These are phyloP conservation scores for Inga oerstediana DNA, from an alignment of 306 rosid genomes.

Conservation along the genomic window DNA sequence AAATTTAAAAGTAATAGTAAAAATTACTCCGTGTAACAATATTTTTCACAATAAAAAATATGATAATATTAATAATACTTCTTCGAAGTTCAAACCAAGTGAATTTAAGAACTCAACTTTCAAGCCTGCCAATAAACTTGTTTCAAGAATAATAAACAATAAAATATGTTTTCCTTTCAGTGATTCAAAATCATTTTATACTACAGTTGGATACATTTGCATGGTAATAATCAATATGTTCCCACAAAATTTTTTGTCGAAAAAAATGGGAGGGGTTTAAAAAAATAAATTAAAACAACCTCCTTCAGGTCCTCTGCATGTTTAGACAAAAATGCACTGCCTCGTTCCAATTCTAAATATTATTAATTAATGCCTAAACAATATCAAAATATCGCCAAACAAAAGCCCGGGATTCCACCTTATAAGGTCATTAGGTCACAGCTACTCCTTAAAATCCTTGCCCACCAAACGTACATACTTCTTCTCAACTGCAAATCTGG, in stretches of 20 bases:
- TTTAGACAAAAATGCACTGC: background rate
- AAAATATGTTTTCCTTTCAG: background rate
- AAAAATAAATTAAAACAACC: background rate
- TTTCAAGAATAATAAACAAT: background rate
- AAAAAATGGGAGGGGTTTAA: background rate
- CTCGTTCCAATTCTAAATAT: background rate
- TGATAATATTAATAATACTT: background rate
- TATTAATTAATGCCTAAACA: constrained; percentile 26
- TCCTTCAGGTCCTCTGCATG: constrained; percentile 6
- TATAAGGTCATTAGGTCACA: constrained; percentile 1
- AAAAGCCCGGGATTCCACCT: constrained; percentile 12
- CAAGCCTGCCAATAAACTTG: background rate
- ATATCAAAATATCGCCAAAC: constrained; percentile 8
- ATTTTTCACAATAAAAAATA: too few species aligned
- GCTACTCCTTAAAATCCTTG: constrained; percentile 43
- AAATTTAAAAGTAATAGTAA: background rate
- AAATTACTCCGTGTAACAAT: too few species aligned
- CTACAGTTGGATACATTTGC: background rate
- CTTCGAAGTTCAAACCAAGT: background rate
- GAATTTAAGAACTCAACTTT: background rate
- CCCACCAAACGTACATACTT: constrained; percentile 70
- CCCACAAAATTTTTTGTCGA: background rate
- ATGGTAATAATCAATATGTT: background rate
- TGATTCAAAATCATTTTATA: background rate
- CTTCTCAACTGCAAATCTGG: constrained; percentile 67